Evolutionary conservation across 2,329 filamentous ascomycete genomes (phyloP), one percentile per base, ranked within the genome.

Genomic region (Epichloe gansuensis): DNA sequence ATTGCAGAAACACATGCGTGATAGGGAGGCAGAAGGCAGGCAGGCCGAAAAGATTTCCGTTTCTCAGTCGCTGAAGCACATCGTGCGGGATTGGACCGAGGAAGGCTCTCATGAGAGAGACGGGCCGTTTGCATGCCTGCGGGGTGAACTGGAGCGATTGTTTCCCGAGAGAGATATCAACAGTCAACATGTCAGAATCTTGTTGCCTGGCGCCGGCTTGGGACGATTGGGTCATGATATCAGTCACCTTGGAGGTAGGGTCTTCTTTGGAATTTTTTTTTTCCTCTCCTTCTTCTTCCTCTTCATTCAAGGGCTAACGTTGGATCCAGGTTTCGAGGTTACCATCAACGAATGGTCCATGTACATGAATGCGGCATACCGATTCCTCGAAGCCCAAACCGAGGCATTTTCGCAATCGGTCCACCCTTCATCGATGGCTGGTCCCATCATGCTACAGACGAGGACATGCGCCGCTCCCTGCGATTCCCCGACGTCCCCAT

Each of bases 261-360:
- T 28, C 11, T 11, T n/a, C 5, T 41, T 3, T 15, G n/a, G n/a
- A 17, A 5, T 34, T 46, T 31, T 17, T 45, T 13, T 37, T 1
- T 13, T 37, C 3, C 34, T 35, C 34, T 35, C 34, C 15, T n/a
- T 39, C 37, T 38, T 38, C 37, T 39, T 45, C 23, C 11, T 25
- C 4, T 28, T 3, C 25, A 28, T 23, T 34, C 6, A 15, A 4
- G 2, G 28, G 38, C 39, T 35, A 25, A 50, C 25, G 25, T 9
- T 6, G 34, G 5, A 9, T 5, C 15, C 12, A 72, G 73, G 67
- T 1, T 77, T 77, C 52, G 65, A 77, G 25, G 77, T 80, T 0
- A 77, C 75, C 0, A 65, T 72, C 51, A 81, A 81, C 57, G 78
- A 82, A 62, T 81, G 74, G 73, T 80, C 76, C 1, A 72, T 74